Evolutionary conservation across 495 filamentous ascomycete species (phyloP), one percentile per base, ranked within the genome.

Genomic region (Hypoxylon lenormandii): DNA sequence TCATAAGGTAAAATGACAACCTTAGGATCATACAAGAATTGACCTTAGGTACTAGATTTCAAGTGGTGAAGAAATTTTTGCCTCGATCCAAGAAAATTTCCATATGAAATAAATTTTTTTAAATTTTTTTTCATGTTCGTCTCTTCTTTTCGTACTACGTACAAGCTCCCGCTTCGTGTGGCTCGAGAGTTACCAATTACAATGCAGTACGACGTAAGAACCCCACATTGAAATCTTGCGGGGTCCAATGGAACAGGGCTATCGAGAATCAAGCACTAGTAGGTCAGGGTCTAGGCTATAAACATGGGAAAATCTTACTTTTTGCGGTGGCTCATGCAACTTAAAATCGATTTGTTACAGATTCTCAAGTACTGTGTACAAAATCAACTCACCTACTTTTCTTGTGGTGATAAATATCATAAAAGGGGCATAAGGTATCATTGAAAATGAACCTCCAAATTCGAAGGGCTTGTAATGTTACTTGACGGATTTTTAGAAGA

Each of bases 161-260:
- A 66, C 49, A 70, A 66, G 60, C 51, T 70, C 66, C 70, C 66
- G 28, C 70, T 70, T 52, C 55, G 22, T 60, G 58, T 63, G 66
- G 69, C 50, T 61, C 55, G 60, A 50, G 49, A 49, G 50, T 47
- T 71, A 30, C 68, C 58, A 66, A 71, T 66, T 54, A 52, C 40
- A 71, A 66, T 46, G 52, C 56, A 58, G 30, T 70, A 38, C 68
- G 38, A 70, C 68, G 57, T 70, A 70, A 66, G 68, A 60, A 57
- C 1, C 38, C 60, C 67, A n/a, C 60, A 19, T 36, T 11, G 48
- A 52, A 16, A 21, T 38, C 52, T 38, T 45, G 43, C 43, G 33
- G 55, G 43, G 45, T 55, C 66, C 66, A 70, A 70, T 64, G 45
- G 65, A 21, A 33, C 8, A 7, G 8, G 0, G 58, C 23, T 18